phyloP scores from a whole-genome alignment of 345 rosid species.

The Brassica rapa region DNA sequence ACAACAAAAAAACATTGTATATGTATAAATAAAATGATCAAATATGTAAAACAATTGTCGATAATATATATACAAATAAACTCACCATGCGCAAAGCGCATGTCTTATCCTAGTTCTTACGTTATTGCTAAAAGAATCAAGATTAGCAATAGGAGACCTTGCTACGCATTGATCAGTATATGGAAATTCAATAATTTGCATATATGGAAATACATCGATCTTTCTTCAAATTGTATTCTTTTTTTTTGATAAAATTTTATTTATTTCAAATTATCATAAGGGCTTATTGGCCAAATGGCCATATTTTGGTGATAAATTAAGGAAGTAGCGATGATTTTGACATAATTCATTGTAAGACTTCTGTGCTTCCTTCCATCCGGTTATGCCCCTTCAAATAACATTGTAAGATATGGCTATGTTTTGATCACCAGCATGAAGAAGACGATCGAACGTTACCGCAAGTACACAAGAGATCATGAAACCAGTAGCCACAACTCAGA shows the following conservation, averaged over 20 bases:
- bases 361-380: too few relatives aligned
- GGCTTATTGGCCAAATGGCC: too few relatives aligned
- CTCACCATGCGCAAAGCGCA: too few relatives aligned
- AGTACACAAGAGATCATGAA: conserved; percentile 39
- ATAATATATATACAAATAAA: too few relatives aligned
- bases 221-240: conserved; percentile 5
- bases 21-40: too few relatives aligned
- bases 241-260: background rate
- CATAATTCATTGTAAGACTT: too few relatives aligned
- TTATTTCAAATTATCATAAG: background rate
- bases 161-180: conserved; percentile 13
- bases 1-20: too few relatives aligned
- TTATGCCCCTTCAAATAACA: too few relatives aligned
- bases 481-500: conserved; percentile 30
- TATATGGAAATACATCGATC: background rate
- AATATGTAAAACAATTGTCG: too few relatives aligned
- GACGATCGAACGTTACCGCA: conserved; percentile 57
- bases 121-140: conserved; percentile 27
- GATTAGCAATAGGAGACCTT: background rate
- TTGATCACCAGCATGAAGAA: conserved; percentile 49
- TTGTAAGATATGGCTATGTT: background rate
- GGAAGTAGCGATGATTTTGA: too few relatives aligned
- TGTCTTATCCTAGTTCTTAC: background rate
- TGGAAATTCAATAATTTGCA: background rate
- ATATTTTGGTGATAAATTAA: too few relatives aligned